Evolutionary conservation across 192 early-diverging fungal species (phyloP).

Genomic region (Diversispora eburnea): DNA sequence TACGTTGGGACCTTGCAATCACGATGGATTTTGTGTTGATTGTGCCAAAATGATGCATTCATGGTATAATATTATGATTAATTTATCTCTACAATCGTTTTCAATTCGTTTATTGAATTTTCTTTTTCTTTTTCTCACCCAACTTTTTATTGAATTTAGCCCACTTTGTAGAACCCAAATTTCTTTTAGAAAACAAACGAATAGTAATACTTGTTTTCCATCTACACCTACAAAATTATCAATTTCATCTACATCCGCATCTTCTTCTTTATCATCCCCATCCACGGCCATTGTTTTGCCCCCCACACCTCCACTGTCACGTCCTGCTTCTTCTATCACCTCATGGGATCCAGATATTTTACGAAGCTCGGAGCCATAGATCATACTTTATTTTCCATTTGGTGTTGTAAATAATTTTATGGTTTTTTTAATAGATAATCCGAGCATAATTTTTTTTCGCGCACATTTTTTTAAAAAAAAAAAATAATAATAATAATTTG

Average conservation of each 20-base stretch:
- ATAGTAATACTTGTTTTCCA: constrained; percentile 1
- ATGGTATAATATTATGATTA: constrained; percentile 1
- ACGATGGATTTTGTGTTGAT: constrained; percentile 44
- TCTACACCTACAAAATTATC: constrained; percentile 19
- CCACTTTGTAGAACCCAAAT: constrained; percentile 20
- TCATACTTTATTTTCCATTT: not conserved
- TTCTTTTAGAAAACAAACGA: constrained; percentile 7
- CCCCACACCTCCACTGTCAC: constrained; percentile 19
- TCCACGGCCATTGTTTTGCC: constrained; percentile 28
- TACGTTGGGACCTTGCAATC: constrained; percentile 44
- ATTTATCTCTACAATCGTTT: not conserved
- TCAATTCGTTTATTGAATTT: not conserved
- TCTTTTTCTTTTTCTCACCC: not conserved
- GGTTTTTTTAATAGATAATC: not conserved
- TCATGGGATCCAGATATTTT: constrained; percentile 16
- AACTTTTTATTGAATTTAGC: not conserved
- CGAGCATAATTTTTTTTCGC: too few species aligned
- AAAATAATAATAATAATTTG: too few species aligned
- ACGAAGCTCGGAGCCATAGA: constrained; percentile 12
- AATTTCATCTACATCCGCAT: not conserved
- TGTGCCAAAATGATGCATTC: constrained; percentile 38
- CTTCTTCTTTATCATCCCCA: constrained; percentile 7
- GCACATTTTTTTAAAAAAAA: too few species aligned
- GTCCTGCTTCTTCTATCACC: constrained; percentile 16
- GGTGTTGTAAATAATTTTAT: not conserved